phyloP scores from a whole-genome alignment of 495 filamentous ascomycete genomes.

The Tuber magnatum region DNA sequence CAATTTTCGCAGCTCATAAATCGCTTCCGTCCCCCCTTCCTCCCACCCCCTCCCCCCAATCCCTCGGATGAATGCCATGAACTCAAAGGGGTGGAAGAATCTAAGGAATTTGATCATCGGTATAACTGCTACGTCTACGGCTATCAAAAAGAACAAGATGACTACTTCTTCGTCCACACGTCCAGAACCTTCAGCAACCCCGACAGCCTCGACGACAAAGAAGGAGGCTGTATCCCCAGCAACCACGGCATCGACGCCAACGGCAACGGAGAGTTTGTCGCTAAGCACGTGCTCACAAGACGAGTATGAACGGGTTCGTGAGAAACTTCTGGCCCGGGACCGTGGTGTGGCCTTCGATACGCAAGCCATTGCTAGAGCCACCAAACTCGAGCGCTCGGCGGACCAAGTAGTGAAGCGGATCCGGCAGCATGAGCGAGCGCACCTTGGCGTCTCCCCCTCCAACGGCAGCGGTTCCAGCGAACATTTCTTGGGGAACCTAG shows the following conservation, averaged over 20 bases:
- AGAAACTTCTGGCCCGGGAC: not conserved
- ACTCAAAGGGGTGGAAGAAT: conserved; percentile 1
- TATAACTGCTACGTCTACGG: not conserved
- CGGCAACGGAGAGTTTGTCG: not conserved
- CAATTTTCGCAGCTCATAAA: not conserved
- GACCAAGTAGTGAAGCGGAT: not conserved
- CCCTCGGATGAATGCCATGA: not conserved
- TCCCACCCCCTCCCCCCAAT: not conserved
- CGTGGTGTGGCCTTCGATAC: not conserved
- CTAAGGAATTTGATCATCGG: not conserved
- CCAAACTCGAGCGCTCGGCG: not conserved
- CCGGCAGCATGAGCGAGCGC: not conserved
- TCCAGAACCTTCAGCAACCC: not conserved
- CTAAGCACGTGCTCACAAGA: not conserved
- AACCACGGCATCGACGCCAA: not conserved
- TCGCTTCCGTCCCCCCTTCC: not conserved
- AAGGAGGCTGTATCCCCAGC: not conserved
- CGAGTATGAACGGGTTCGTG: not conserved
- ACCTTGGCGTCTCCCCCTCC: not conserved
- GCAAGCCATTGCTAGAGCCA: not conserved
- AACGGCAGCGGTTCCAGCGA: not conserved
- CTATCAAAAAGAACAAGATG: not conserved
- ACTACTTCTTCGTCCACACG: not conserved
- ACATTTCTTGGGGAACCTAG: not conserved
- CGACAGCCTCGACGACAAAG: not conserved